phyloP scores from a whole-genome alignment of 1,139 yeast genomes.

The Magnusiomyces tetraspermus region DNA sequence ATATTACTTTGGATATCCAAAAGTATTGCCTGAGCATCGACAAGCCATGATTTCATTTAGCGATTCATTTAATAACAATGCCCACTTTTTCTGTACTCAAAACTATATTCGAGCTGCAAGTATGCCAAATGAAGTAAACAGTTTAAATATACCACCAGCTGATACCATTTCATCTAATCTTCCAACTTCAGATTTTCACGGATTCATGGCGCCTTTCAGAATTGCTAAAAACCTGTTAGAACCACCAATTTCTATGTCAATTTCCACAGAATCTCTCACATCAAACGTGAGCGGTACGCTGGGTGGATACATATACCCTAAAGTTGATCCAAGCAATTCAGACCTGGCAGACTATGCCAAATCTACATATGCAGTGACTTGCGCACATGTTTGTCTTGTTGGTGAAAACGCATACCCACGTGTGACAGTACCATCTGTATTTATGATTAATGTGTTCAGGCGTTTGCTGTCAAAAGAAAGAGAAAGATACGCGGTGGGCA shows the following conservation, averaged over 20 bases:
- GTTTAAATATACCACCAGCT: no score
- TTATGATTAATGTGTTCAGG: slow-evolving; percentile 61
- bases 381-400: slow-evolving; percentile 83
- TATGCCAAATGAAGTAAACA: no score
- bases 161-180: no score
- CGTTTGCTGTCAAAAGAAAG: slow-evolving; percentile 59
- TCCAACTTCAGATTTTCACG: slow-evolving; percentile 10
- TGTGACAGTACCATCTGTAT: slow-evolving; percentile 62
- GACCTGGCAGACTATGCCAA: slow-evolving; percentile 49
- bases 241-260: slow-evolving; percentile 78
- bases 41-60: not conserved
- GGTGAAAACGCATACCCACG: slow-evolving; percentile 22
- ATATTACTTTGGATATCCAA: slow-evolving; percentile 76
- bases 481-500: slow-evolving; percentile 41
- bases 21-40: slow-evolving; percentile 17
- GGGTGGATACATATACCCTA: slow-evolving; percentile 83
- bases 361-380: slow-evolving; percentile 75
- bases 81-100: slow-evolving; percentile 64
- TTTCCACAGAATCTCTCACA: slow-evolving; percentile 42
- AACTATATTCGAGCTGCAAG: slow-evolving; percentile 48
- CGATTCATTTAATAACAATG: slow-evolving; percentile 33
- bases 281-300: slow-evolving; percentile 73
- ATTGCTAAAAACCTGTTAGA: slow-evolving; percentile 46
- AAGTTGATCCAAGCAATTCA: slow-evolving; percentile 41
- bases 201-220: slow-evolving; percentile 67